Percentiles rank a stretch among this genome's conserved stretches.
Conservation (phyloP, 2,329 filamentous ascomycete genomes). For the Amauroascus niger region DNA sequence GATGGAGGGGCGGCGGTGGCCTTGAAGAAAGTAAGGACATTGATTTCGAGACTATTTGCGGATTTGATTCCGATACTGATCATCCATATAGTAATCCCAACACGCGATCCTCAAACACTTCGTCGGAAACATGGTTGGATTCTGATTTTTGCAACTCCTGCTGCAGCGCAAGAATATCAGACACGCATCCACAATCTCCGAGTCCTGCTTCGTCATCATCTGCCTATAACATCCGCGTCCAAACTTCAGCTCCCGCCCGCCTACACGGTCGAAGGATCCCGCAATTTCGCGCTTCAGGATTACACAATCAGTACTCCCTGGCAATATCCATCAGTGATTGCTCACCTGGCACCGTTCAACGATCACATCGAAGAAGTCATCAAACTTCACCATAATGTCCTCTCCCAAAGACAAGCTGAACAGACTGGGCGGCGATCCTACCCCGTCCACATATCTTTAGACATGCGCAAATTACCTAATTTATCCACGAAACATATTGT, state of each 20-base stretch:
- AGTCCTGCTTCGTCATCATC: slow-evolving; percentile 13
- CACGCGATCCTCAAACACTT: slow-evolving; percentile 17
- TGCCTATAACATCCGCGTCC: slow-evolving; percentile 11
- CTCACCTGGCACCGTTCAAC: slow-evolving; percentile 17
- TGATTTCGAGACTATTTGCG: neutral
- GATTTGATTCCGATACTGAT: neutral
- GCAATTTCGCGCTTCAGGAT: slow-evolving; percentile 14
- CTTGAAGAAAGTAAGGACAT: slow-evolving; percentile 17
- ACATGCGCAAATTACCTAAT: slow-evolving; percentile 5
- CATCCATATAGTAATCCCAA: slow-evolving; percentile 18
- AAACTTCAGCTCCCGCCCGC: slow-evolving; percentile 15
- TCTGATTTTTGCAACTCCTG: slow-evolving; percentile 18
- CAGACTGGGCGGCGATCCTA: slow-evolving; percentile 6
- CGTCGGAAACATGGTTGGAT: slow-evolving; percentile 18
- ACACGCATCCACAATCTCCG: slow-evolving; percentile 14
- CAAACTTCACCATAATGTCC: slow-evolving; percentile 14
- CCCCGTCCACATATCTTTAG: slow-evolving; percentile 17
- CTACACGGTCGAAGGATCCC: slow-evolving; percentile 3
- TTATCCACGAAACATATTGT: slow-evolving; percentile 10
- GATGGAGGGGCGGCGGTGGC: slow-evolving; percentile 14
- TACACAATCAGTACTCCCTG: slow-evolving; percentile 19
- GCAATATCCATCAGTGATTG: slow-evolving; percentile 14
- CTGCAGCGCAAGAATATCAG: slow-evolving; percentile 19
- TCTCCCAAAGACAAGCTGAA: neutral
- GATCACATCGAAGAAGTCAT: slow-evolving; percentile 15